These are phyloP conservation scores for Tuber magnatum DNA, from an alignment of 495 filamentous ascomycete genomes.

Conservation along the genomic window DNA sequence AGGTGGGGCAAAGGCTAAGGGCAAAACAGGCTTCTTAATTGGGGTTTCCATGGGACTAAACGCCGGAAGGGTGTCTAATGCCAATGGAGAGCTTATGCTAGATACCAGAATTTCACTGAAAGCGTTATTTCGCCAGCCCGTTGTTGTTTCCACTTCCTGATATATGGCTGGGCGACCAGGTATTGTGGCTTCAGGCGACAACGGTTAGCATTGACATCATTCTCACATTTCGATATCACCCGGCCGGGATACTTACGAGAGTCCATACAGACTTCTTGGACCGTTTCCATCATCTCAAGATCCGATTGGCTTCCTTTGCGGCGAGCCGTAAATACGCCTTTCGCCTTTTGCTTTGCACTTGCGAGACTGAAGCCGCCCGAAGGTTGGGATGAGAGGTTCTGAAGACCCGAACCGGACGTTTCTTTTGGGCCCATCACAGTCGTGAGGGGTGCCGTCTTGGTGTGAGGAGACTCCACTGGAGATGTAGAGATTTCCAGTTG, in stretches of 20 bases:
- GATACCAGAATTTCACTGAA: slow-evolving; percentile 42
- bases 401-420: slow-evolving; percentile 9
- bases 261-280: slow-evolving; percentile 61
- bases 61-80: slow-evolving; percentile 6
- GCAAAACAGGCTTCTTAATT: slow-evolving; percentile 28
- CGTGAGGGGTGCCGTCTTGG: slow-evolving; percentile 10
- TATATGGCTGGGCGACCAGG: slow-evolving; percentile 61
- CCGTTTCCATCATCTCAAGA: slow-evolving; percentile 59
- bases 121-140: slow-evolving; percentile 47
- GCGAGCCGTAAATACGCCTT: slow-evolving; percentile 40
- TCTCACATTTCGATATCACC: neutral
- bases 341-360: slow-evolving; percentile 35
- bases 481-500: slow-evolving; percentile 22
- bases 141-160: slow-evolving; percentile 51
- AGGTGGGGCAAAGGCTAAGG: slow-evolving; percentile 17
- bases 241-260: slow-evolving; percentile 54
- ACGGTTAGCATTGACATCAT: slow-evolving; percentile 39
- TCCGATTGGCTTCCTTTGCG: slow-evolving; percentile 60
- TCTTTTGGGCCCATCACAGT: slow-evolving; percentile 8
- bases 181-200: slow-evolving; percentile 55
- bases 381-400: slow-evolving; percentile 12
- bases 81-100: slow-evolving; percentile 9
- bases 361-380: slow-evolving; percentile 16
- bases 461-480: slow-evolving; percentile 16
- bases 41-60: slow-evolving; percentile 33